Evolutionary conservation across 202 grass and related monocot species (phyloP), one percentile per base, ranked within the genome.

Genomic region (Saccharum hybrid): DNA sequence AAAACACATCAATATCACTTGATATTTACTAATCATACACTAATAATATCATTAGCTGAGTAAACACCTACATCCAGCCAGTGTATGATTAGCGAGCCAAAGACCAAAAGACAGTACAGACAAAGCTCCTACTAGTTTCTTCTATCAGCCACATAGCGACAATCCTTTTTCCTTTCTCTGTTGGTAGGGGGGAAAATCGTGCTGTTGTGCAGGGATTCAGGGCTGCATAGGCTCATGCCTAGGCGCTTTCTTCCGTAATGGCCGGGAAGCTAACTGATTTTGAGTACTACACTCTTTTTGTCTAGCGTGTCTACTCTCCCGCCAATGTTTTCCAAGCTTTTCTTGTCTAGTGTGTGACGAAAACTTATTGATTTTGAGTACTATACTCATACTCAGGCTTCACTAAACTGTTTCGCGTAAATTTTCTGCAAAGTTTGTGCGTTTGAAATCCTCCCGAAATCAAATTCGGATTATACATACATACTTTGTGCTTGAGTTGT

Each of bases 281-380:
- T 10, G 37, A 64, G 22, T 0, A 0, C 46, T 42, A 6, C 28
- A 60, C 19, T 41, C 22, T 52, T 85, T 12, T 79, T 43, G 59
- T 86, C 59, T 5, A 42, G 39, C 38, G 16, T 80, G 74, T 78
- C 65, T 34, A 8, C 22, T 37, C 26, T 78, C 66, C 40, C 45
- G 33, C 43, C 37, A 6, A 13, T 13, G 34, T 45, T 56, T 52
- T 38, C 10, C 15, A 72, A 28, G 22, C 7, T 65, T 79, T 79
- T 26, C 56, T 61, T 57, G 18, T 57, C 52, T 21, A 57, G 19
- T 57, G 52, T 57, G 19, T 57, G 52, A 21, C 52, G 19, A 57
- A 57, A 21, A 7, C 52, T 57, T 21, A 57, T n/a, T 56, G 52
- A 21, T 56, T 56, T 56, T 56, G 5, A 7, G 49, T 19, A 54